Evolutionary conservation across 176 grass and related monocot species (phyloP).

Genomic region (Bonia amplexicaulis): DNA sequence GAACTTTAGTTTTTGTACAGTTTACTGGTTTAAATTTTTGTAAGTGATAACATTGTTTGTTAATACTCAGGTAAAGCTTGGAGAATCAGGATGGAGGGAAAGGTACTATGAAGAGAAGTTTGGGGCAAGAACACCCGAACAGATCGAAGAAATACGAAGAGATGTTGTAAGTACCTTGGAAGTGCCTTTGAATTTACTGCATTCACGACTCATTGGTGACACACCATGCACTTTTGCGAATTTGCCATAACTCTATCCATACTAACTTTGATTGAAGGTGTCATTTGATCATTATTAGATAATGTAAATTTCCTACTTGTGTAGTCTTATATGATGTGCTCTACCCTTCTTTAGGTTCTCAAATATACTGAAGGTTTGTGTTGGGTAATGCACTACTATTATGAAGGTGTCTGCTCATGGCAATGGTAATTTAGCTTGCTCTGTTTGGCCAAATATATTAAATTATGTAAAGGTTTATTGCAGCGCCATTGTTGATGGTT

Average conservation of each 20-base stretch:
- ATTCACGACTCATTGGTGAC: neutral
- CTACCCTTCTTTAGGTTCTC: slow-evolving; percentile 43
- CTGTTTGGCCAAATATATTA: slow-evolving; percentile 5
- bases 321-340: slow-evolving; percentile 3
- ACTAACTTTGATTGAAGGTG: neutral
- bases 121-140: slow-evolving; percentile 56
- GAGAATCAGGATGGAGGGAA: slow-evolving; percentile 94
- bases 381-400: slow-evolving; percentile 99
- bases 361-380: slow-evolving; percentile 94
- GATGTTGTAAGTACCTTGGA: slow-evolving; percentile 76
- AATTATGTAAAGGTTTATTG: slow-evolving; percentile 5
- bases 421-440: slow-evolving; percentile 57
- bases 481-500: neutral
- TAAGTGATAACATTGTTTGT: slow-evolving; percentile 24
- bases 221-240: neutral
- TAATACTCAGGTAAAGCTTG: slow-evolving; percentile 75
- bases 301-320: neutral
- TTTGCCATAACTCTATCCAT: neutral
- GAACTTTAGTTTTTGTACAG: neutral
- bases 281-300: neutral
- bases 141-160: slow-evolving; percentile 74
- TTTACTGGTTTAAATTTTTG: neutral
- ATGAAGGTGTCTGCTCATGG: slow-evolving; percentile 98
- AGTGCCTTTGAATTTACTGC: neutral
- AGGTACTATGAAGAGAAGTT: slow-evolving; percentile 98